Base-by-base conservation (phyloP, 2,329 filamentous ascomycete species). In the Corniculantispora saksenae region DNA sequence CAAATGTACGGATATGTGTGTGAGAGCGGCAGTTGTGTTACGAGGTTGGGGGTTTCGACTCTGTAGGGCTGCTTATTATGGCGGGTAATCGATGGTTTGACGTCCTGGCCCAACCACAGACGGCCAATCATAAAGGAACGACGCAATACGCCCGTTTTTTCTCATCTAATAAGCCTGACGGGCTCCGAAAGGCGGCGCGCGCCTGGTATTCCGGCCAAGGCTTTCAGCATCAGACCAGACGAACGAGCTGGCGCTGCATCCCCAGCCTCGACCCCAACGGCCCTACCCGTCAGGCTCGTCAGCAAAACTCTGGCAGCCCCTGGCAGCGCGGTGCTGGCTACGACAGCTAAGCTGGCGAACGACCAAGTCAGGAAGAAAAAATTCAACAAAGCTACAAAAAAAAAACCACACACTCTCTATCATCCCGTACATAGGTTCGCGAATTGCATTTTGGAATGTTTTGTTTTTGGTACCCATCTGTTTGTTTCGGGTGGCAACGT, bases 321-420 rank as follows among this genome's bases (percentile, higher is more conserved):
- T 65, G 63, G 63, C 63, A 65, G 43, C 63, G 63, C 50, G 63
- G 63, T 17, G 63, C 63, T 4, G 63, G 63, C 12, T 65, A 65
- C 50, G 63, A 65, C 10, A 40, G 40, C 21, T 40, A 51, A 15
- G 9, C 29, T n/a, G 12, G 23, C 19, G n/a, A 27, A 12, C 13
- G 23, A 27, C 10, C 1, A 45, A n/a, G 38, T 43, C 17, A 21
- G 32, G 21, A 54, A 45, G 17, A 25, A 53, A 17, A 59, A 29
- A 9, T 27, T 23, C 32, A 32, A 23, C 32, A 58, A 40, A 51
- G 12, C 7, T 4, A 25, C 32, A 55, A 64, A 58, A 59, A 56
- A 19, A 23, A 19, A 54, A 9, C 19, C 32, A 40, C 27, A 40
- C 47, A 47, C 55, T 47, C n/a, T 35, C 29, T 25, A 15, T 27